Percentiles rank a stretch among this genome's conserved stretches.
phyloP scores from a whole-genome alignment of 805 yeast genomes.

The Starmera pachycereana region DNA sequence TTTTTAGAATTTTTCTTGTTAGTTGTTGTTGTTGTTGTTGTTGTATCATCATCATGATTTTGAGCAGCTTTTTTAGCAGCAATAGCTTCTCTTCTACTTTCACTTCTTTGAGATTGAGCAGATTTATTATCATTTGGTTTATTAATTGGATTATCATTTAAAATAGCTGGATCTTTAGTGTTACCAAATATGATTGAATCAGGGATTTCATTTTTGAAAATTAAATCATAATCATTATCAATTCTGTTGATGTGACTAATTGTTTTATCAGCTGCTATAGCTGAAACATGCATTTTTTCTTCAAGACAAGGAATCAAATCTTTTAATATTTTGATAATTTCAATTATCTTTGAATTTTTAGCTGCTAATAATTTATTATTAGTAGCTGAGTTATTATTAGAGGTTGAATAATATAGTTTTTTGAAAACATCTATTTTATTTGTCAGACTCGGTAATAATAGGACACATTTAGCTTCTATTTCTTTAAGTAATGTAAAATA shows the following conservation, averaged over 20 bases:
- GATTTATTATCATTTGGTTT: constrained; percentile 42
- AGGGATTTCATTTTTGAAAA: constrained; percentile 74
- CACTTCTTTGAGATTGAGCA: constrained; percentile 70
- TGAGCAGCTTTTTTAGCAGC: constrained; percentile 71
- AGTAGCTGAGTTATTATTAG: background rate
- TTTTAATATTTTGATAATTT: constrained; percentile 32
- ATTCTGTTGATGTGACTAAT: constrained; percentile 59
- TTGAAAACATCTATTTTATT: constrained; percentile 40
- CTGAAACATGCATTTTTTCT: constrained; percentile 95
- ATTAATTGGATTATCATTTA: constrained; percentile 30
- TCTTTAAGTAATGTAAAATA: constrained; percentile 85
- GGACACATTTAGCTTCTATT: constrained; percentile 88
- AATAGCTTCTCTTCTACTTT: constrained; percentile 82
- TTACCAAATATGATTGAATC: constrained; percentile 69
- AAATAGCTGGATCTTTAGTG: constrained; percentile 85
- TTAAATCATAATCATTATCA: constrained; percentile 70
- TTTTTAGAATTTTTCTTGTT: constrained; percentile 1
- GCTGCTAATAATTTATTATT: background rate
- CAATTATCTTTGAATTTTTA: constrained; percentile 20
- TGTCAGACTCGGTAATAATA: constrained; percentile 58
- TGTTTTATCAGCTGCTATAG: constrained; percentile 75
- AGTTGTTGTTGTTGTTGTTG: constrained; percentile 3
- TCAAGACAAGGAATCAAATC: constrained; percentile 88
- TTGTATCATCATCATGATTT: constrained; percentile 13
- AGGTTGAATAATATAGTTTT: constrained; percentile 17